These are phyloP conservation scores for Nannizzia gypsea DNA, from an alignment of 2,329 filamentous ascomycete genomes.

Conservation along the genomic window DNA sequence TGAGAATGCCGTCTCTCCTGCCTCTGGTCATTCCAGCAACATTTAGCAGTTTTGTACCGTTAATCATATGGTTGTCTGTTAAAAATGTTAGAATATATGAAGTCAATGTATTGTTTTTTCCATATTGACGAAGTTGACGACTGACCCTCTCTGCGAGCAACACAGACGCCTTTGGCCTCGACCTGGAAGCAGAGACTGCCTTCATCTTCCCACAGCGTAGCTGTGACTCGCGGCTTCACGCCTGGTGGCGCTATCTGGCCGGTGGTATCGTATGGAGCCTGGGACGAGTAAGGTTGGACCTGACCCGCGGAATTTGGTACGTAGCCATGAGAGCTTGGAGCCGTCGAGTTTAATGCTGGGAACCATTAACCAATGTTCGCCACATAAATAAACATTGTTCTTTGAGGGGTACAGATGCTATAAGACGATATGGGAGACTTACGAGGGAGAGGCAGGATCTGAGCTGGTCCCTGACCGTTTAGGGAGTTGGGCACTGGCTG, in stretches of 20 bases:
- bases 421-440: too few relatives aligned
- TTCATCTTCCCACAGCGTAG: slow-evolving; percentile 96
- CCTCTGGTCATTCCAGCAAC: slow-evolving; percentile 97
- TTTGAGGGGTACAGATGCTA: neutral
- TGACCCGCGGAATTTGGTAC: slow-evolving; percentile 30
- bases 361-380: neutral
- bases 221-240: slow-evolving; percentile 92
- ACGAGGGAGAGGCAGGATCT: slow-evolving; percentile 57
- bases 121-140: neutral
- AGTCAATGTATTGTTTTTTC: too few relatives aligned
- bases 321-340: slow-evolving; percentile 28
- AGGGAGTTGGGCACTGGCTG: slow-evolving; percentile 61
- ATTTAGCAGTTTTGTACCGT: slow-evolving; percentile 91
- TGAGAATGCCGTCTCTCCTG: slow-evolving; percentile 86
- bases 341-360: slow-evolving; percentile 17
- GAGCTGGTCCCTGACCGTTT: slow-evolving; percentile 51
- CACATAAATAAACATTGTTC: neutral
- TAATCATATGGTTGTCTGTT: slow-evolving; percentile 96
- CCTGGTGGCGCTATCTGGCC: slow-evolving; percentile 85
- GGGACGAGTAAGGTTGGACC: slow-evolving; percentile 35
- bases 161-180: slow-evolving; percentile 89
- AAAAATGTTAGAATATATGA: neutral
- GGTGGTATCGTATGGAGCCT: slow-evolving; percentile 61
- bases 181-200: slow-evolving; percentile 96
- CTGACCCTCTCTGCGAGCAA: slow-evolving; percentile 81